Evolutionary conservation across 805 yeast genomes (phyloP).

Genomic region (Metschnikowia continentalis): DNA sequence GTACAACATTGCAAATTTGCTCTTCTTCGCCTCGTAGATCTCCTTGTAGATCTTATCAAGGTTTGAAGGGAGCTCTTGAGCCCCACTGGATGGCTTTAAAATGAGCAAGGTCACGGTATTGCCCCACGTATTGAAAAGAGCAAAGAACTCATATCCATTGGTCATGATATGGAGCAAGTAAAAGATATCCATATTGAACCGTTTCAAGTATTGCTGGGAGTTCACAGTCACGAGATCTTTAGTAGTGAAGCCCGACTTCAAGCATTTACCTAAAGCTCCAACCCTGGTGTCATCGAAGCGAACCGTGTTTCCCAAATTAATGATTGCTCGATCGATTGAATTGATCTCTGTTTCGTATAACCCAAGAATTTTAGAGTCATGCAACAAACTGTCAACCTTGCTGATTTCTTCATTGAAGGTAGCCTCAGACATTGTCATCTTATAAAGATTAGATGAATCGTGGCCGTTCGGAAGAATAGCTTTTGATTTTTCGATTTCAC

Average conservation of each 20-base stretch:
- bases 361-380: constrained; percentile 57
- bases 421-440: constrained; percentile 64
- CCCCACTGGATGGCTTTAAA: constrained; percentile 63
- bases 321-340: constrained; percentile 66
- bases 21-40: constrained; percentile 45
- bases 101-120: constrained; percentile 48
- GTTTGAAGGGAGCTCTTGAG: constrained; percentile 59
- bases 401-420: constrained; percentile 51
- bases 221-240: constrained; percentile 51
- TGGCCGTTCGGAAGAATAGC: constrained; percentile 71
- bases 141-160: constrained; percentile 71
- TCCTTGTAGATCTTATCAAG: constrained; percentile 54
- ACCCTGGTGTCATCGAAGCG: constrained; percentile 63
- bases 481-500: constrained; percentile 54
- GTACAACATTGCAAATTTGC: constrained; percentile 38
- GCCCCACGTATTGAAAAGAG: constrained; percentile 64
- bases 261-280: constrained; percentile 83
- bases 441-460: constrained; percentile 50
- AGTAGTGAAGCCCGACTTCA: constrained; percentile 77
- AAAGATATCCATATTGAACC: constrained; percentile 53
- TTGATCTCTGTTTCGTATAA: constrained; percentile 73
- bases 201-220: constrained; percentile 48
- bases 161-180: constrained; percentile 67
- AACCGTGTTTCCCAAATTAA: constrained; percentile 73
- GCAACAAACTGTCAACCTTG: constrained; percentile 59